A percentile compares a stretch with the other conserved stretches of the same genome.
Conservation (phyloP, 768 basidiomycete species). For the Dentipellis sp. region DNA sequence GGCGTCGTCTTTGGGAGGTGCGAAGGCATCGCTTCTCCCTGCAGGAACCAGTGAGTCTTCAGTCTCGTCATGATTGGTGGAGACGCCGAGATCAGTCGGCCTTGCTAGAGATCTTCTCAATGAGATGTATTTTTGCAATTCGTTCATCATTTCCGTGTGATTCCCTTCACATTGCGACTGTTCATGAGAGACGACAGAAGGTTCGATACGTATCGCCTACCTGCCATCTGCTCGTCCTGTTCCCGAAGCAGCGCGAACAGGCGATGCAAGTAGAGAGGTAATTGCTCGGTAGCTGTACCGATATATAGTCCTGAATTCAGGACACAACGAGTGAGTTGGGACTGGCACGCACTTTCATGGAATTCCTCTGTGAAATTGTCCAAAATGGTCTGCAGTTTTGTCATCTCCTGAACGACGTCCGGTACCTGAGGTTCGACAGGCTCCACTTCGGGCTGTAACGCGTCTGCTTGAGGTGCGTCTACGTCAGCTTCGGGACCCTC, state of each 20-base stretch:
- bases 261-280: background rate
- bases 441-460: background rate
- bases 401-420: background rate
- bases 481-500: too few relatives aligned
- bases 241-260: background rate
- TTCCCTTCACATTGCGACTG: background rate
- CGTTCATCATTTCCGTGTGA: background rate
- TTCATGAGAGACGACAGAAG: background rate
- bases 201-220: background rate
- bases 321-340: background rate
- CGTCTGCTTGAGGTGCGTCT: background rate
- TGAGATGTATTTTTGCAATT: background rate
- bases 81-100: background rate
- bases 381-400: background rate
- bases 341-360: background rate
- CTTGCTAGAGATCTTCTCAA: background rate
- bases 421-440: background rate
- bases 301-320: too few relatives aligned
- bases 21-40: too few relatives aligned
- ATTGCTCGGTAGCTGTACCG: background rate
- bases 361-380: background rate
- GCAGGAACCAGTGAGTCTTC: too few relatives aligned
- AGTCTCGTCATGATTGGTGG: too few relatives aligned
- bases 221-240: background rate
- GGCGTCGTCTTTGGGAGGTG: too few relatives aligned